phyloP scores from a whole-genome alignment of 805 yeast genomes.

The Lachancea lanzarotensis region DNA sequence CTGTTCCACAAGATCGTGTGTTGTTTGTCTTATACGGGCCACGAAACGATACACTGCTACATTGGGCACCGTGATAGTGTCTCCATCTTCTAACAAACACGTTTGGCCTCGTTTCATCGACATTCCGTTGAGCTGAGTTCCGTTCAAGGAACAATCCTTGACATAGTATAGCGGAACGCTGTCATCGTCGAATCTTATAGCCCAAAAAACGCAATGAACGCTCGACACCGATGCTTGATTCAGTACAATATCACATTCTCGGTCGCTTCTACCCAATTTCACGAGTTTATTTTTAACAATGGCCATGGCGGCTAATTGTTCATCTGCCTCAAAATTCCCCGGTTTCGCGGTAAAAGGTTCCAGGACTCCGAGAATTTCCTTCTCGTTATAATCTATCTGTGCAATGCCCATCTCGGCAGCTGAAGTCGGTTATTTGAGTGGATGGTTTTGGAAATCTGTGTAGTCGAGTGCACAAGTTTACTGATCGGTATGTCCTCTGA shows the following conservation, averaged over 20 bases:
- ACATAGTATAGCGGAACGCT: constrained; percentile 44
- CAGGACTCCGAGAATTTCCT: constrained; percentile 15
- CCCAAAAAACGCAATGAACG: constrained; percentile 45
- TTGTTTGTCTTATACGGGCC: constrained; percentile 4
- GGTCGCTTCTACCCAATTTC: constrained; percentile 39
- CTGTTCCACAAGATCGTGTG: constrained; percentile 17
- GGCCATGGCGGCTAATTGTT: constrained; percentile 15
- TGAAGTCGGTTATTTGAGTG: too few species aligned
- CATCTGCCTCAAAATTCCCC: neutral
- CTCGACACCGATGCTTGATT: constrained; percentile 38
- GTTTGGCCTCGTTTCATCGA: constrained; percentile 30
- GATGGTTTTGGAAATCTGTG: too few species aligned
- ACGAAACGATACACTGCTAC: constrained; percentile 23
- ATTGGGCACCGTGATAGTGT: constrained; percentile 35
- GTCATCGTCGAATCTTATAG: constrained; percentile 42
- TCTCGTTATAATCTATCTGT: neutral
- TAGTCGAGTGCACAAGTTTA: too few species aligned
- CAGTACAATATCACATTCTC: constrained; percentile 31
- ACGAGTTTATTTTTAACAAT: constrained; percentile 32
- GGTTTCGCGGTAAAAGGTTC: constrained; percentile 12
- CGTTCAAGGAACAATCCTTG: constrained; percentile 47
- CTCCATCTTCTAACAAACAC: constrained; percentile 34
- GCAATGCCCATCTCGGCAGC: too few species aligned
- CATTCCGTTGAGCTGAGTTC: constrained; percentile 40
- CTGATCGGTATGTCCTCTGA: too few species aligned